A percentile compares a stretch with the other conserved stretches of the same genome.
These are phyloP conservation scores for Lentinula aciculospora DNA, from an alignment of 768 basidiomycete genomes.

Conservation along the genomic window DNA sequence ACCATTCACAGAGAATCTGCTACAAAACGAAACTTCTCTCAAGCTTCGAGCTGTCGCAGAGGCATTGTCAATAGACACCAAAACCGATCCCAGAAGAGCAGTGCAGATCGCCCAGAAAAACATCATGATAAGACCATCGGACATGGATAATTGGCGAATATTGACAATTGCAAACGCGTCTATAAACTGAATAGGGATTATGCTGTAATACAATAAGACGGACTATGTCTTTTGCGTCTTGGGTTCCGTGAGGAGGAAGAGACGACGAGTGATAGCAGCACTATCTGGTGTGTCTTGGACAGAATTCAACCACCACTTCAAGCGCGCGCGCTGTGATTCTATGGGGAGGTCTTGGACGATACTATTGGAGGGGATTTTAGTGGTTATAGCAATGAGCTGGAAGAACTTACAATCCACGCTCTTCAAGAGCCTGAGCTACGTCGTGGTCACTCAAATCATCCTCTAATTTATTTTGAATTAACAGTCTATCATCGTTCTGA, in stretches of 20 bases:
- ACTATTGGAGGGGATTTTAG: conserved; percentile 16
- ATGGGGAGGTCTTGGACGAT: conserved; percentile 31
- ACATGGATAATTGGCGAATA: conserved; percentile 22
- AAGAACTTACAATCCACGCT: conserved; percentile 69
- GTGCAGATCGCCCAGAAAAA: conserved; percentile 53
- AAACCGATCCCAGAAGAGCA: conserved; percentile 20
- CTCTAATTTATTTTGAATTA: conserved; percentile 43
- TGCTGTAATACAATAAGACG: background rate
- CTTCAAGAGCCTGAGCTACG: conserved; percentile 60
- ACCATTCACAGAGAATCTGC: conserved; percentile 14
- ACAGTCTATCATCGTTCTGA: conserved; percentile 56
- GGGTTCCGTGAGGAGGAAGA: conserved; percentile 40
- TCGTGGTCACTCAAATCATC: conserved; percentile 45
- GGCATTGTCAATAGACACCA: conserved; percentile 39
- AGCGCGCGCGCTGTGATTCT: conserved; percentile 41
- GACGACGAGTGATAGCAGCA: conserved; percentile 39
- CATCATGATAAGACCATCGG: conserved; percentile 50
- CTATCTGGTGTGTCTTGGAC: conserved; percentile 30
- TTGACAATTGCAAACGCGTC: conserved; percentile 51
- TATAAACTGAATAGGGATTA: conserved; percentile 20
- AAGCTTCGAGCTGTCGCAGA: conserved; percentile 47
- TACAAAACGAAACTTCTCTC: conserved; percentile 34
- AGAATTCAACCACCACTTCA: conserved; percentile 63
- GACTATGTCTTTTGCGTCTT: conserved; percentile 5
- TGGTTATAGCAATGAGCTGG: background rate